Percentiles rank a stretch among this genome's conserved stretches.
These are phyloP conservation scores for Zalaria sp. DNA, from an alignment of 2,329 filamentous ascomycete species.

Conservation along the genomic window DNA sequence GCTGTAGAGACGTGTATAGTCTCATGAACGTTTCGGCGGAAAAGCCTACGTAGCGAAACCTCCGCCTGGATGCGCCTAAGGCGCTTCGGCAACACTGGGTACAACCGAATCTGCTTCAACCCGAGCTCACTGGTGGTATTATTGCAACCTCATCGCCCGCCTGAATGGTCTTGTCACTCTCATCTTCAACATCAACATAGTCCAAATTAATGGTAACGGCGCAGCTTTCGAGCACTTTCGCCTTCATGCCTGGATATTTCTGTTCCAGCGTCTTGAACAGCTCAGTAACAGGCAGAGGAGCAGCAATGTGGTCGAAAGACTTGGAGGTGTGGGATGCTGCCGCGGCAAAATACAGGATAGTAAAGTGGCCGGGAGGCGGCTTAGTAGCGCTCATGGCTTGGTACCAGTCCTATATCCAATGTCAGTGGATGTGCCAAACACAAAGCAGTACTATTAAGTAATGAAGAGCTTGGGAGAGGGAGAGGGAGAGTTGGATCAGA, in stretches of 20 bases:
- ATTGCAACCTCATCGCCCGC: conserved; percentile 75
- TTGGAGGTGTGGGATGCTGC: conserved; percentile 59
- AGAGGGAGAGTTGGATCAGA: conserved; percentile 5
- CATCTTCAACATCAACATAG: conserved; percentile 56
- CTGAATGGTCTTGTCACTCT: conserved; percentile 38
- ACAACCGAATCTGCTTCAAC: conserved; percentile 30
- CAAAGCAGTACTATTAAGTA: neutral
- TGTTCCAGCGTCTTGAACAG: conserved; percentile 57
- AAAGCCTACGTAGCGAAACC: too few species aligned
- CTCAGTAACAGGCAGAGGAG: conserved; percentile 47
- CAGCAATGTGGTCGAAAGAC: conserved; percentile 49
- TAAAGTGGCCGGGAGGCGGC: conserved; percentile 53
- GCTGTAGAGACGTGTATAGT: too few species aligned
- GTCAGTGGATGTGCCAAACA: neutral
- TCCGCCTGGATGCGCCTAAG: too few species aligned
- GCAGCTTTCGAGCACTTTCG: conserved; percentile 55
- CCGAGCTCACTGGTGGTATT: conserved; percentile 78
- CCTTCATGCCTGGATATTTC: conserved; percentile 54
- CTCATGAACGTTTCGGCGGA: too few species aligned
- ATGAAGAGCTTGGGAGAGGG: neutral
- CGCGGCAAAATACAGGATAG: conserved; percentile 68
- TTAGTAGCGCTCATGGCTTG: conserved; percentile 26
- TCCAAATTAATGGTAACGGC: conserved; percentile 68
- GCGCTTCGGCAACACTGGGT: too few species aligned
- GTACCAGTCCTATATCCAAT: neutral